Evolutionary conservation across 768 basidiomycete genomes (phyloP).

Genomic region (Trametes gibbosa): DNA sequence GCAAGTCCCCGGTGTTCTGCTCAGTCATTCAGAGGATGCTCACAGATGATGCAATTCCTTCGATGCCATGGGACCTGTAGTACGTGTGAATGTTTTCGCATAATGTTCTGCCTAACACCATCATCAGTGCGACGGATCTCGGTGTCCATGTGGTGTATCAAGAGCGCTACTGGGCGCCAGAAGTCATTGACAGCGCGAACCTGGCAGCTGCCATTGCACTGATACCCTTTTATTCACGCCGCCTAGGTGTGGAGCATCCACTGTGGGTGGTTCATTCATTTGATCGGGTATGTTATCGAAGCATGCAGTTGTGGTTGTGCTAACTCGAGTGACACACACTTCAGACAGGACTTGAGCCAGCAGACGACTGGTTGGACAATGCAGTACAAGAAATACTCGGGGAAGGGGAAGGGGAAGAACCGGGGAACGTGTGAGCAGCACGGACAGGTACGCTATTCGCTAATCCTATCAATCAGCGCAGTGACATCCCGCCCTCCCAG

Average conservation of each 20-base stretch:
- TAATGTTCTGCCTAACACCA: neutral
- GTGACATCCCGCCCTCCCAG: neutral
- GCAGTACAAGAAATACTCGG: neutral
- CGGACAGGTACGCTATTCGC: no score
- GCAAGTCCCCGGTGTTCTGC: neutral
- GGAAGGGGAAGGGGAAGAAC: no score
- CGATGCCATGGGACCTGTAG: neutral
- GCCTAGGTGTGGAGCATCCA: neutral
- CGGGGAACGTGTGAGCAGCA: no score
- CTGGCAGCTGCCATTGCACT: neutral
- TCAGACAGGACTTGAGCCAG: neutral
- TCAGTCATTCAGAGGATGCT: neutral
- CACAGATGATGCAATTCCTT: neutral
- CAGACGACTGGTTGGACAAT: neutral
- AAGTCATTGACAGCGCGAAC: neutral
- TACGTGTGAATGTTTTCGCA: neutral
- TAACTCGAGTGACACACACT: no score
- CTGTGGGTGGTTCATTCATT: slow-evolving; percentile 1
- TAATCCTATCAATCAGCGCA: neutral
- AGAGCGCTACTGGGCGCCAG: neutral
- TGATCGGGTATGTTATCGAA: neutral
- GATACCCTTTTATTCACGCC: neutral
- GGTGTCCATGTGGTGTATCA: neutral
- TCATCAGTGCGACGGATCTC: neutral
- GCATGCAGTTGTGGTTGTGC: neutral